These are phyloP conservation scores for Cotoneaster glaucophyllus DNA, from an alignment of 306 rosid genomes.

Conservation along the genomic window DNA sequence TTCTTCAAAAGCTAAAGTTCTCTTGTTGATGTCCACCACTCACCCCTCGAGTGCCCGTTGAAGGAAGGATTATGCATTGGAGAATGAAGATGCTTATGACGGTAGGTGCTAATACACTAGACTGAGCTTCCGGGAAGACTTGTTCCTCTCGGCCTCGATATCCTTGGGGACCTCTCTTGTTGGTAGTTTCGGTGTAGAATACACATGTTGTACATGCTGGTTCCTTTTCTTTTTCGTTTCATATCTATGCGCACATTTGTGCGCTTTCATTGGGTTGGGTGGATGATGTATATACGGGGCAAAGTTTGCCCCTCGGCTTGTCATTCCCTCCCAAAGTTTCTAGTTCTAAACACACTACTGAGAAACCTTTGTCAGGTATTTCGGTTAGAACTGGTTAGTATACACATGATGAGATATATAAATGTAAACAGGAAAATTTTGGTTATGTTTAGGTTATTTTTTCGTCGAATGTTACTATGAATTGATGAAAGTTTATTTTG, in stretches of 20 bases:
- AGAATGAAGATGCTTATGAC: neutral
- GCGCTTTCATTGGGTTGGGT: neutral
- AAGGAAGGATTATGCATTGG: slow-evolving; percentile 1
- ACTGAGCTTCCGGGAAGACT: neutral
- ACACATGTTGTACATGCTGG: neutral
- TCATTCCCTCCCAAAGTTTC: slow-evolving; percentile 1
- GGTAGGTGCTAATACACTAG: slow-evolving; percentile 8
- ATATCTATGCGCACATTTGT: neutral
- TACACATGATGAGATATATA: neutral
- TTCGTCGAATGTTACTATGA: neutral
- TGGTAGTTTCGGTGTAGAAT: neutral
- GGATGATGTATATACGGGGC: slow-evolving; percentile 8
- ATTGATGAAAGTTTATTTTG: no score
- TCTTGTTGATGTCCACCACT: slow-evolving; percentile 23
- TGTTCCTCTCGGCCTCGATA: neutral
- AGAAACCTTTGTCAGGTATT: neutral
- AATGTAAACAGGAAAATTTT: neutral
- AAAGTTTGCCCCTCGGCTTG: slow-evolving; percentile 2
- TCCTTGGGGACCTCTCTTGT: neutral
- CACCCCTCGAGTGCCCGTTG: slow-evolving; percentile 7
- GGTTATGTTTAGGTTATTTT: neutral
- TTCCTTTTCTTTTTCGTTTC: neutral
- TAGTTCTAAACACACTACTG: neutral
- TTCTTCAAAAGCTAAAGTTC: slow-evolving; percentile 19
- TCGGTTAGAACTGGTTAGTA: slow-evolving; percentile 2